Evolutionary conservation across 2,329 filamentous ascomycete species (phyloP), one percentile per base, ranked within the genome.

Genomic region (Cercospora citrullina): DNA sequence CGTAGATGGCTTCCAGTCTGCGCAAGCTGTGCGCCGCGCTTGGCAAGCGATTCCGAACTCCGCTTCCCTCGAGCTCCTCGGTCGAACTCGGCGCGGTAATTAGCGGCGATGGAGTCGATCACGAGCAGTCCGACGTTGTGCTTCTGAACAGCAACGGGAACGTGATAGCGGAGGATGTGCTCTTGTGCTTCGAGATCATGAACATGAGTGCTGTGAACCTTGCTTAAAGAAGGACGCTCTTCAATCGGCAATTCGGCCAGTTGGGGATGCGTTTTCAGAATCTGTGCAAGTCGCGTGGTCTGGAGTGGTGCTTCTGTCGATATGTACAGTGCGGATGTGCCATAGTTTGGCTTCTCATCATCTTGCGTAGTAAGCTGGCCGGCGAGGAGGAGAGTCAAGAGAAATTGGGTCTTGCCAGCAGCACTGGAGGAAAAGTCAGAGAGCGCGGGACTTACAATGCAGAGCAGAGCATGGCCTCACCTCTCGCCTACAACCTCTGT

Each of bases 161-260:
- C 89, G 79, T 99, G 95, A 80, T 92, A 98, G 71, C 89, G 89
- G 28, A 98, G 84, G 76, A 99, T 97, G 80, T 98, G 94, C 68
- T 98, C 94, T 80, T 99, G 95, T 0, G 91, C 90, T 80, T 98
- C 95, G 65, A 98, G 88, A 77, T 98, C 94, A 33, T 92, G 91
- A 9, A 92, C 93, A 60, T 90, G 89, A 72, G 95, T 91, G 78
- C 90, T 92, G 74, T 93, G 86, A 71, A 99, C 89, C 72, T 86
- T 85, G 78, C 92, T 89, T 5, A 97, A 85, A 0, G 91, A 91
- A 0, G 93, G 89, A 23, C 76, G 78, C 4, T 81, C 73, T 16
- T 79, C 71, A 21, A 76, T 66, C 1, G 81, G 72, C 16, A 86
- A 76, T 23, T 74, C 74, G 28, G 79, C 78, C 66, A 96, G 84